Evolutionary conservation across 2,329 filamentous ascomycete genomes (phyloP).

Genomic region (Fusarium sp.): DNA sequence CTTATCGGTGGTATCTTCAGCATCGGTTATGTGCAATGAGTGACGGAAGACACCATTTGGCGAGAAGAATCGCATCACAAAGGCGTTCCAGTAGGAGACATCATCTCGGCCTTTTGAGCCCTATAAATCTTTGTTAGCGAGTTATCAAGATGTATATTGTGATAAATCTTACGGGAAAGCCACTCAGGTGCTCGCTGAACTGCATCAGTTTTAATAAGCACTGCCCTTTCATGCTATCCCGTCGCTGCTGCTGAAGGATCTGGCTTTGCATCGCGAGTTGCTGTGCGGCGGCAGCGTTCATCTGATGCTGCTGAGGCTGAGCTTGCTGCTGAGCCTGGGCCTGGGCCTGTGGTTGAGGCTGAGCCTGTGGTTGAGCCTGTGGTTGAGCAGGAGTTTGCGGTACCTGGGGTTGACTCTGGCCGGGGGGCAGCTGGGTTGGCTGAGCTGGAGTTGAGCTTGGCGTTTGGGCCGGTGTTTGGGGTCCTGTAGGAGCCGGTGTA

Average conservation of each 20-base stretch:
- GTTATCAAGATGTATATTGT: background rate
- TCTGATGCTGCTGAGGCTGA: conserved; percentile 46
- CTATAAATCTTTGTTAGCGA: conserved; percentile 47
- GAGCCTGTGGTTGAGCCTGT: conserved; percentile 50
- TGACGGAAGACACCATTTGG: conserved; percentile 80
- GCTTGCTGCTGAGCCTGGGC: conserved; percentile 49
- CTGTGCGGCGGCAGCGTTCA: conserved; percentile 48
- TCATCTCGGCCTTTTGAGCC: conserved; percentile 72
- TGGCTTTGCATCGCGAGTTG: conserved; percentile 50
- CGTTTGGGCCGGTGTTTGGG: conserved; percentile 62
- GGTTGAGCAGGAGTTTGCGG: conserved; percentile 52
- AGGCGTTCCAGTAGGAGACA: conserved; percentile 80
- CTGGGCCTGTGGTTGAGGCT: conserved; percentile 50
- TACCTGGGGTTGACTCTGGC: conserved; percentile 50
- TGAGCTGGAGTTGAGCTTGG: conserved; percentile 54
- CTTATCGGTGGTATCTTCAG: conserved; percentile 73
- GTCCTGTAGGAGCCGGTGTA: conserved; percentile 56
- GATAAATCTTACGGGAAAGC: conserved; percentile 59
- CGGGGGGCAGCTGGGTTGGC: conserved; percentile 43
- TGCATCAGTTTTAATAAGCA: conserved; percentile 70
- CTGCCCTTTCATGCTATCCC: conserved; percentile 64
- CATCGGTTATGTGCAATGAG: conserved; percentile 68
- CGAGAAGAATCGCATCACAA: conserved; percentile 86
- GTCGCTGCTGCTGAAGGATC: conserved; percentile 60
- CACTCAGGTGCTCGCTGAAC: conserved; percentile 71